These are phyloP conservation scores for Incumbomyces delicatus DNA, from an alignment of 2,329 filamentous ascomycete genomes.

Conservation along the genomic window DNA sequence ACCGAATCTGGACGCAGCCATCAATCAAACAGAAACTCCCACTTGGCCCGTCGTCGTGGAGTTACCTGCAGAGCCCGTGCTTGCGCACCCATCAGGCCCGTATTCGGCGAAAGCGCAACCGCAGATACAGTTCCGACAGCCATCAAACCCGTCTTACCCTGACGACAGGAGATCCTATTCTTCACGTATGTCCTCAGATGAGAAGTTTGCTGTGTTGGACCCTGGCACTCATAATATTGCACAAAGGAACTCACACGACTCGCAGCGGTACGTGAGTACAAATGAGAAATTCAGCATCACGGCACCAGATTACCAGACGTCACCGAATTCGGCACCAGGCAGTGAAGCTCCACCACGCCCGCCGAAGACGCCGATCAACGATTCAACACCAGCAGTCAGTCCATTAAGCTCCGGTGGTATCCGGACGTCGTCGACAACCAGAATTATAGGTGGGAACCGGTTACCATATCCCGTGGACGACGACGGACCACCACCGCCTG, in stretches of 20 bases:
- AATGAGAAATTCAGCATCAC: constrained; percentile 25
- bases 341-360: constrained; percentile 55
- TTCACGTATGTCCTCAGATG: constrained; percentile 46
- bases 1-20: constrained; percentile 23
- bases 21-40: constrained; percentile 33
- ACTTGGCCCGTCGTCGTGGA: constrained; percentile 42
- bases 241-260: constrained; percentile 16
- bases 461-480: constrained; percentile 75
- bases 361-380: constrained; percentile 61
- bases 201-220: constrained; percentile 56
- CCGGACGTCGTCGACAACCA: constrained; percentile 7
- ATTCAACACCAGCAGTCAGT: constrained; percentile 24
- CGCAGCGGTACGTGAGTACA: constrained; percentile 26
- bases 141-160: constrained; percentile 28
- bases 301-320: constrained; percentile 1
- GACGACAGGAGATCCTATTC: constrained; percentile 8
- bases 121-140: constrained; percentile 15
- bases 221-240: constrained; percentile 44
- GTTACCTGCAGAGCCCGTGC: constrained; percentile 47
- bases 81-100: constrained; percentile 27
- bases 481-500: constrained; percentile 70
- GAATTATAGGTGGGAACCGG: constrained; percentile 21
- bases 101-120: constrained; percentile 21
- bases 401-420: constrained; percentile 28
- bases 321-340: not conserved